Evolutionary conservation across 73 alveolate species (phyloP), one percentile per base, ranked within the genome.

Genomic region (Symbiodinium natans): DNA sequence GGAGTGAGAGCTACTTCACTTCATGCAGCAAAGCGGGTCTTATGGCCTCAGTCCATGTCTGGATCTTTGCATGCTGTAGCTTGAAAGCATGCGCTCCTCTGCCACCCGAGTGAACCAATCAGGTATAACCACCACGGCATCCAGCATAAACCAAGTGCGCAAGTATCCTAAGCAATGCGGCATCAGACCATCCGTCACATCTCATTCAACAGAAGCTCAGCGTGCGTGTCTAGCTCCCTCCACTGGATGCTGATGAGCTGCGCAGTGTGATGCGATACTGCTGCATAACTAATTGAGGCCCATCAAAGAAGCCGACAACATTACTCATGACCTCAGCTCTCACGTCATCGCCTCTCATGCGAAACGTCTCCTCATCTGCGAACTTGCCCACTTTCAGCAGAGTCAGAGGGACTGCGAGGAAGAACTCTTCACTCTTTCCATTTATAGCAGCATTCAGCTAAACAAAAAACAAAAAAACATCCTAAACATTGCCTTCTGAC

Each of bases 51-150:
- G n/a, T n/a, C n/a, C n/a, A n/a, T n/a, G n/a, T n/a, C n/a, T n/a
- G n/a, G n/a, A n/a, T n/a, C n/a, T n/a, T n/a, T n/a, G n/a, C n/a
- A n/a, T n/a, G n/a, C n/a, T n/a, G n/a, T n/a, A n/a, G n/a, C n/a
- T n/a, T n/a, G n/a, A n/a, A n/a, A n/a, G n/a, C n/a, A n/a, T n/a
- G n/a, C n/a, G 13, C 39, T 43, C 95, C 95, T 88, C 73, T 15
- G 95, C 95, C 86, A 88, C 23, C 33, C 95, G 56, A 3, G 95
- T 88, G 85, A 88, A 63, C 95, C 95, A 88, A 31, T 88, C 95
- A 38, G 95, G 95, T 56, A 88, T 88, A 31, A 88, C 95, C 41
- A 88, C 95, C 7, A 88, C 39, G 31, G 86, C 84, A 40, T 88
- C 95, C 86, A 88, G 85, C 42, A 88, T 41, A 40, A 88, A 88